A percentile compares a stretch with the other conserved stretches of the same genome.
phyloP scores from a whole-genome alignment of 768 basidiomycete species.

The Cyclocybe aegerita region DNA sequence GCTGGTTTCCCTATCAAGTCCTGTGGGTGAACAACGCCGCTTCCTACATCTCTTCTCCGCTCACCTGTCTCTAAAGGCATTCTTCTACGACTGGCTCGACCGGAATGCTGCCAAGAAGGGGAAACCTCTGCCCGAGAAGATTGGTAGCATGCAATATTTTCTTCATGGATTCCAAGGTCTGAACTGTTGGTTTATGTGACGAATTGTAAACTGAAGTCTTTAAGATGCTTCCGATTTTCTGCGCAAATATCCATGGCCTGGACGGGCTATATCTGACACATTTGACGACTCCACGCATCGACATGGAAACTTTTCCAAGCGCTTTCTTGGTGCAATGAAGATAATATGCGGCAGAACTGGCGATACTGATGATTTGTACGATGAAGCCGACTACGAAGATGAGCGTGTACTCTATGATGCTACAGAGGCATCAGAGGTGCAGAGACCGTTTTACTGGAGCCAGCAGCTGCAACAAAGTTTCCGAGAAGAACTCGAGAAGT shows the following conservation, averaged over 20 bases:
- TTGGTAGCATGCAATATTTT: conserved; percentile 90
- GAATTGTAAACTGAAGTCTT: not conserved
- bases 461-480: conserved; percentile 76
- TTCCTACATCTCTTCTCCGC: not conserved
- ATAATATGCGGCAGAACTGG: conserved; percentile 87
- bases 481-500: conserved; percentile 88
- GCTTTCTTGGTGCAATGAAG: conserved; percentile 65
- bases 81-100: conserved; percentile 93
- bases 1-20: conserved; percentile 79
- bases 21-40: conserved; percentile 38
- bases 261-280: conserved; percentile 79
- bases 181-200: not conserved
- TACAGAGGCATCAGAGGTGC: conserved; percentile 53
- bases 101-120: conserved; percentile 80
- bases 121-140: conserved; percentile 81
- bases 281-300: conserved; percentile 84
- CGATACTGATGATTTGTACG: conserved; percentile 64
- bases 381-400: conserved; percentile 76
- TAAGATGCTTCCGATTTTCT: conserved; percentile 87
- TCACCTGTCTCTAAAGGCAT: conserved; percentile 49
- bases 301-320: conserved; percentile 66
- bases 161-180: conserved; percentile 78
- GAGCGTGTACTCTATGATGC: conserved; percentile 68
- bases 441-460: conserved; percentile 82
- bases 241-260: conserved; percentile 85